A percentile compares a stretch with the other conserved stretches of the same genome.
phyloP scores from a whole-genome alignment of 139 green algal genomes.

The Chlamydomonas schloesseri region DNA sequence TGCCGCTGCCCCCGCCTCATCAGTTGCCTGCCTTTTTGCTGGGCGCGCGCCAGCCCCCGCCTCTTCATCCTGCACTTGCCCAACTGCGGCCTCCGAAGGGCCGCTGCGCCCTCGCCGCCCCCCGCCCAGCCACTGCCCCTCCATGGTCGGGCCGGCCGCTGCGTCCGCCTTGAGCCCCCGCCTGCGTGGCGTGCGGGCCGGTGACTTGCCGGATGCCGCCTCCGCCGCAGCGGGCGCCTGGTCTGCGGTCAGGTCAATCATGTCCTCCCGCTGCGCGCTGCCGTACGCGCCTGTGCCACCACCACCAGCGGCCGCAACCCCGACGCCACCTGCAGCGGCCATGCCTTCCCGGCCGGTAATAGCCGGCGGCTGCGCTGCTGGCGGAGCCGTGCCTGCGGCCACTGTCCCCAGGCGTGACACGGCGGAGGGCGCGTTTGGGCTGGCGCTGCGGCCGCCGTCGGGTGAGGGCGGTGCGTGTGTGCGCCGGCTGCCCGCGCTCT shows the following conservation, averaged over 20 bases:
- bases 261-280: background rate
- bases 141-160: background rate
- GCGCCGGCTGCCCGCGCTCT: too few species aligned
- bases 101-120: background rate
- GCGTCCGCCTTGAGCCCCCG: background rate
- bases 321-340: too few species aligned
- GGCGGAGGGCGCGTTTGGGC: too few species aligned
- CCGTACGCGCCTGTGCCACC: background rate
- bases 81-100: background rate
- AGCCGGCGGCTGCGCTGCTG: too few species aligned
- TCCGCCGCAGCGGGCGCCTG: background rate
- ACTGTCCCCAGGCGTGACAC: too few species aligned
- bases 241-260: conserved; percentile 22
- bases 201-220: too few species aligned
- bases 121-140: conserved; percentile 6
- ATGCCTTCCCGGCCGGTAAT: too few species aligned
- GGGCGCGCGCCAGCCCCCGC: background rate
- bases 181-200: too few species aligned
- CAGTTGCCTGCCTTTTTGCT: background rate
- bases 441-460: too few species aligned
- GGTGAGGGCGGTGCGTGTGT: too few species aligned
- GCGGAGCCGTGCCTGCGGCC: too few species aligned
- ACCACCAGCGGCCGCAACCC: too few species aligned
- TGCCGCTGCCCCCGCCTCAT: conserved; percentile 6
- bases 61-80: background rate